Conservation (phyloP, 2,329 filamentous ascomycete genomes). For the Exophiala oligosperma region DNA sequence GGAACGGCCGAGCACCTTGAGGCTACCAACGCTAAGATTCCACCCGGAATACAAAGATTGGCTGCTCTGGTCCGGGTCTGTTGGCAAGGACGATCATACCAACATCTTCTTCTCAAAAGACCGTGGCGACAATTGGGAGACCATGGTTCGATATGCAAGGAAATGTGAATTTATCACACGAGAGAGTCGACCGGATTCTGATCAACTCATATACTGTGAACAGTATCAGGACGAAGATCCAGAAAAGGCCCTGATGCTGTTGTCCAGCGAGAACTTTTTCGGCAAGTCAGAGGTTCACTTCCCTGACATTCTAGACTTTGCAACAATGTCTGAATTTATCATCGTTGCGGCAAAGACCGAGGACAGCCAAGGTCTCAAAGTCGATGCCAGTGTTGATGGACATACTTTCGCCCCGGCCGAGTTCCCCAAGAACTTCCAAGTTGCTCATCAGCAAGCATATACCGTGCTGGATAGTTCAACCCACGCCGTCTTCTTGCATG, state of each 20-base stretch:
- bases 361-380: slow-evolving; percentile 67
- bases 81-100: slow-evolving; percentile 64
- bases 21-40: slow-evolving; percentile 66
- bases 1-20: slow-evolving; percentile 53
- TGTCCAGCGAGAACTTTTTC: slow-evolving; percentile 80
- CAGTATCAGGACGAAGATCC: slow-evolving; percentile 64
- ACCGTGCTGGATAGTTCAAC: slow-evolving; percentile 94
- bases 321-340: slow-evolving; percentile 95
- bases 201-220: slow-evolving; percentile 64
- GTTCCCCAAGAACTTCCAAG: slow-evolving; percentile 82
- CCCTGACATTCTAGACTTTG: slow-evolving; percentile 77
- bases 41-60: slow-evolving; percentile 84
- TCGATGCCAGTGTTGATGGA: slow-evolving; percentile 84
- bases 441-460: slow-evolving; percentile 77
- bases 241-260: slow-evolving; percentile 64
- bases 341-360: slow-evolving; percentile 68
- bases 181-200: slow-evolving; percentile 46
- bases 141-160: slow-evolving; percentile 69
- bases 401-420: slow-evolving; percentile 75
- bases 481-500: slow-evolving; percentile 91
- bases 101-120: slow-evolving; percentile 77
- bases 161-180: slow-evolving; percentile 85
- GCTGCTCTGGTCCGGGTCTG: slow-evolving; percentile 83
- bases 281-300: slow-evolving; percentile 61
- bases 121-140: slow-evolving; percentile 76